Base-by-base conservation (phyloP, 2,329 filamentous ascomycete genomes). In the Chaetomium strumarium region DNA sequence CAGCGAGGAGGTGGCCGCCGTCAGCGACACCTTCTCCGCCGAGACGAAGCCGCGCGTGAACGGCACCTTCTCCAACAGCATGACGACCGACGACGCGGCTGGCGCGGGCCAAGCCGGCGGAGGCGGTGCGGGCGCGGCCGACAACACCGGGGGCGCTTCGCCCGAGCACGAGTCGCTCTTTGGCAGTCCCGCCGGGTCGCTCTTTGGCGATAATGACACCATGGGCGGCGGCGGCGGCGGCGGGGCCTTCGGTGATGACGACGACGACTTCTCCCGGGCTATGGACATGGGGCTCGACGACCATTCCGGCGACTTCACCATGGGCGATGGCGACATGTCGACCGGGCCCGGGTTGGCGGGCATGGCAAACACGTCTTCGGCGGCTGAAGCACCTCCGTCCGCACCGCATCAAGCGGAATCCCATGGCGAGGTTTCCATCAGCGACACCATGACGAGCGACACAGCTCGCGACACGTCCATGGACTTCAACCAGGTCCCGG, bases 141-240 rank as follows among this genome's bases (percentile, higher is more conserved):
- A 13, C 31, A 51, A 50, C 13, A 53, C 48, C 5, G 17, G 46
- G 2, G n/a, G n/a, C n/a, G 59, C 38, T 5, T 82, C 84, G 36
- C 89, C 85, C 1, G 81, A 84, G 11, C 87, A 92, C 56, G 79
- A 83, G 59, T 95, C 89, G 44, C 74, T 96, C 0, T 96, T 96
- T 64, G 87, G 87, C 1, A 90, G 89, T 60, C 82, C 84, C 17
- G 83, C 80, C 0, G 90, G 90, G 43, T 95, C 90, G 2, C 75
- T 99, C 1, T 99, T 97, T 66, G 93, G 92, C 2, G 90, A 95
- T 60, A 85, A 80, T 49, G 83, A 86, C 45, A 61, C 73, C 10
- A 70, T 73, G 13, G 67, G 84, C 69, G 65, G 76, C 68, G 67
- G 60, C 68, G 67, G 60, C 7, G 61, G 53, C 7, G 58, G 78